Base-by-base conservation (phyloP, 2,329 filamentous ascomycete genomes). In the Aspergillus sp. region DNA sequence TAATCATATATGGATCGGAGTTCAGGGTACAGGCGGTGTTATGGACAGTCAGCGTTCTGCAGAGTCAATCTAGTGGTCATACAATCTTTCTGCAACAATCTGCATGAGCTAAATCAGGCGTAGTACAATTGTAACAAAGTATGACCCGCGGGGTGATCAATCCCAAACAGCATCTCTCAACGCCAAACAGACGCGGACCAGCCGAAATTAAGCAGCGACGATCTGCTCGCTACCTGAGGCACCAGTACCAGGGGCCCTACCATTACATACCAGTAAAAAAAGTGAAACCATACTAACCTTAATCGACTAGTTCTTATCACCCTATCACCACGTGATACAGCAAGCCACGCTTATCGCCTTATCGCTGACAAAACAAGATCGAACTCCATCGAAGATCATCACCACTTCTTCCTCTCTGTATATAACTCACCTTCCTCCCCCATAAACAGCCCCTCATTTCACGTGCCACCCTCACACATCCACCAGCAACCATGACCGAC, bases 311-410 rank as follows among this genome's bases (percentile, higher is more conserved):
- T 10, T 5, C 21, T 30, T 17, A n/a, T 55, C 36, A 15, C 6
- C 23, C 13, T 55, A 55, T 55, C 53, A 21, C 41, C 53, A 55
- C 42, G 25, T 55, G 53, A 55, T n/a, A 8, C 1, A 11, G 5
- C 1, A 11, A 30, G 8, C 23, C 19, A 25, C 3, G 48, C n/a
- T 30, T 30, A 30, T 50, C 47, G 30, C 10, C 51, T 39, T 54
- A 39, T 32, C 39, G 53, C 53, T 55, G 53, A 55, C 53, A 55
- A 55, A 36, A 55, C 15, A 27, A 44, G 38, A 36, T 55, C 39
- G 53, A 55, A 55, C 23, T 32, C 27, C 39, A 55, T 55, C 53
- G 53, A 55, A 55, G 39, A 41, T 25, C 17, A 39, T 42, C 52
- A 44, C 23, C 36, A 44, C 25, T 8, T 27, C 19, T 41, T 17